Evolutionary conservation across 345 rosid genomes (phyloP), one percentile per base, ranked within the genome.

Genomic region (Punica granatum): DNA sequence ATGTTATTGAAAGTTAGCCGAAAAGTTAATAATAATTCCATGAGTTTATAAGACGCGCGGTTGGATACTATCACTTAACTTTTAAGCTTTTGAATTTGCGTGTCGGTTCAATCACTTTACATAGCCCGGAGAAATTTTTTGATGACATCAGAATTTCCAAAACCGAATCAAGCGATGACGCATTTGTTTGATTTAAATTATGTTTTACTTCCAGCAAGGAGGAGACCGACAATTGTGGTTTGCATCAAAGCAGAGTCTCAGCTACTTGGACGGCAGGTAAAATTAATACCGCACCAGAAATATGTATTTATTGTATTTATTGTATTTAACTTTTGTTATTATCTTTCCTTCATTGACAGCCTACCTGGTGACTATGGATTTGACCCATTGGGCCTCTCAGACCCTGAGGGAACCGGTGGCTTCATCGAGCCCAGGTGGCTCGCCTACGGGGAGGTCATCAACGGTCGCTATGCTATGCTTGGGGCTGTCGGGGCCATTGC

Each of bases 251-350:
- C 97, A 94, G 66, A 87, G 92, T 76, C 90, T 94, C 56, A 23
- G 95, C 33, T 94, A 94, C 89, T 85, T 94, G 83, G 97, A 94
- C 67, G 99, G 99, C 70, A 93, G 97, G 97, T 90, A 88, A 70
- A 18, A 74, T 33, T 70, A 11, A 35, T 32, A 13, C 11, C 39
- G n/a, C n/a, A n/a, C n/a, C n/a, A n/a, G n/a, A n/a, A n/a, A n/a
- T 28, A 30, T 30, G 15, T 13, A 2, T 28, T 26, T 56, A 26
- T 26, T 26, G 61, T 56, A 28, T 46, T n/a, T 65, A 61, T 36
- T 44, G 13, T 14, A 46, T 32, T 13, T 43, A 15, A 3, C n/a
- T n/a, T n/a, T n/a, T n/a, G n/a, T n/a, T n/a, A 2, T 33, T 36
- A 2, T 36, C 0, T 58, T 19, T 4, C 48, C 9, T 58, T 15